Evolutionary conservation across 1,284 basidiomycete species (phyloP).

Genomic region (Irpex lacteus): DNA sequence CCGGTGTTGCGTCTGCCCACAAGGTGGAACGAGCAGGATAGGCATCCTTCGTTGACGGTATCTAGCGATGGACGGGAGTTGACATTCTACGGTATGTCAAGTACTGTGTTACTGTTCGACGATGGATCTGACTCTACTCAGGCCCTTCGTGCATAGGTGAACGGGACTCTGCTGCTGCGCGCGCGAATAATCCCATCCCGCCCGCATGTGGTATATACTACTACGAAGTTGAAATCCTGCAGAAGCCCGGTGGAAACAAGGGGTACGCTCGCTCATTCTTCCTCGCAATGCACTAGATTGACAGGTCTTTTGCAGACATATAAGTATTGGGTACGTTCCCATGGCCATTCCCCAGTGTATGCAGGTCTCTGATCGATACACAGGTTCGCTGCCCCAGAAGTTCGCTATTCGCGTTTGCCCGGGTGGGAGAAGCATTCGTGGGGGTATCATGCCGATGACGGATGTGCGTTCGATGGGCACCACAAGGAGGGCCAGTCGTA

Average conservation of each 20-base stretch:
- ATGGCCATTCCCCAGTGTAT: background rate
- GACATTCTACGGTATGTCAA: constrained; percentile 54
- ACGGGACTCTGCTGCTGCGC: constrained; percentile 78
- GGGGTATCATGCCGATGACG: constrained; percentile 95
- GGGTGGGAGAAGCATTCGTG: constrained; percentile 91
- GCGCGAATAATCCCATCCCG: constrained; percentile 75
- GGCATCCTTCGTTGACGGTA: constrained; percentile 57
- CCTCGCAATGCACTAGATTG: no score
- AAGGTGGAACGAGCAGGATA: constrained; percentile 71
- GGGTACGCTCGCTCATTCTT: constrained; percentile 46
- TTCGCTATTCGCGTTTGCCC: constrained; percentile 73
- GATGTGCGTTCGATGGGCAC: constrained; percentile 72
- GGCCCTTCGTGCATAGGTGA: constrained; percentile 61
- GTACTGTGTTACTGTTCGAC: constrained; percentile 3
- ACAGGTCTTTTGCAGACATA: constrained; percentile 48
- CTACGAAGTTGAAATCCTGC: constrained; percentile 81
- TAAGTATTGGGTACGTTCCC: constrained; percentile 66
- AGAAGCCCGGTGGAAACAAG: constrained; percentile 61
- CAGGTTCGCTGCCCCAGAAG: constrained; percentile 46
- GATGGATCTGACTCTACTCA: constrained; percentile 19
- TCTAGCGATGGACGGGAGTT: constrained; percentile 71
- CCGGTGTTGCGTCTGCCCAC: constrained; percentile 66
- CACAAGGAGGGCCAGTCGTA: constrained; percentile 74
- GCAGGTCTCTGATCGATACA: constrained; percentile 7
- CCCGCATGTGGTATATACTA: constrained; percentile 86